These are phyloP conservation scores for Glebionis coronaria DNA, from an alignment of 129 eudicot species.

Conservation along the genomic window DNA sequence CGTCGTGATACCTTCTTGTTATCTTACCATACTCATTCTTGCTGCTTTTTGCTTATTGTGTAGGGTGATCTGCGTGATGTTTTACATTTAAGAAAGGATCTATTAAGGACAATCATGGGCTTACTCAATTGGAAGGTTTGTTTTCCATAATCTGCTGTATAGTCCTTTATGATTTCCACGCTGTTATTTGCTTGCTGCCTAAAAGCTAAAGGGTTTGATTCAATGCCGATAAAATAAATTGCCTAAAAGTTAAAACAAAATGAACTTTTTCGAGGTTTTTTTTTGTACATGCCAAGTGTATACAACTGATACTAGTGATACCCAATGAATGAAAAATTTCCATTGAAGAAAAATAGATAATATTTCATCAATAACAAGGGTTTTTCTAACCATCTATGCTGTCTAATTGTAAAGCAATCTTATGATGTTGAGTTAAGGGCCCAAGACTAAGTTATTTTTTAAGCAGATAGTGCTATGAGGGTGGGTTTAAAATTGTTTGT, in stretches of 20 bases:
- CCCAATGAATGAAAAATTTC: background rate
- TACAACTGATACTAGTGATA: background rate
- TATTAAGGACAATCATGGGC: constrained; percentile 64
- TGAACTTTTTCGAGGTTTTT: background rate
- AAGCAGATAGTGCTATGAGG: constrained; percentile 4
- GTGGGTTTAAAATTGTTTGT: background rate
- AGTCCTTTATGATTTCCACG: constrained; percentile 6
- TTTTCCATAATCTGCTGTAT: constrained; percentile 15
- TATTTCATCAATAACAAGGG: background rate
- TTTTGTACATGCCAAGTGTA: background rate
- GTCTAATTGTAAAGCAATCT: background rate
- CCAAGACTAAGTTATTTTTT: background rate
- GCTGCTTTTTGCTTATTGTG: constrained; percentile 21
- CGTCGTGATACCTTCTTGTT: too few relatives aligned
- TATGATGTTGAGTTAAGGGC: background rate
- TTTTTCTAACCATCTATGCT: background rate
- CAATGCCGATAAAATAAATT: background rate
- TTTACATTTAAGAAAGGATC: constrained; percentile 69
- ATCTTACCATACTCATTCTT: constrained; percentile 5
- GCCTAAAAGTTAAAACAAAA: background rate
- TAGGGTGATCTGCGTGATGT: constrained; percentile 79
- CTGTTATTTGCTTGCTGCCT: constrained; percentile 10
- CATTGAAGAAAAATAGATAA: too few relatives aligned
- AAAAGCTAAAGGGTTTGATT: background rate
- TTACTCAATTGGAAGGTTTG: constrained; percentile 69